These are phyloP conservation scores for Byssothecium circinans DNA, from an alignment of 2,329 filamentous ascomycete species.

Conservation along the genomic window DNA sequence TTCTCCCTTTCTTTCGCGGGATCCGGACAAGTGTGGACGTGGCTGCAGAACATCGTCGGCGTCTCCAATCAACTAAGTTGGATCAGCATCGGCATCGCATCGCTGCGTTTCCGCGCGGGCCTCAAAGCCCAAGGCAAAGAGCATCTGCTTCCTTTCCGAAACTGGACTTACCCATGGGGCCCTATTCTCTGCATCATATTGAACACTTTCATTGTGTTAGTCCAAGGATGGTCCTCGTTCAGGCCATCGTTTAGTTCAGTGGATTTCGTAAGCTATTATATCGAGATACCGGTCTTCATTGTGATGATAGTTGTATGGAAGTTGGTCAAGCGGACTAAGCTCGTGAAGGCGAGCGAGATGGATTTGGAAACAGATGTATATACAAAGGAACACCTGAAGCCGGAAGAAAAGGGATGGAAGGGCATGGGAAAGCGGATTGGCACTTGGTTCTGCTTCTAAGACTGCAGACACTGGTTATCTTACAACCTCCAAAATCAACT, in stretches of 20 bases:
- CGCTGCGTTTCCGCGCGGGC: conserved; percentile 57
- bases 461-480: too few species aligned
- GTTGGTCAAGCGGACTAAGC: conserved; percentile 30
- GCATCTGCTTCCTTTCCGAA: conserved; percentile 55
- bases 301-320: conserved; percentile 34
- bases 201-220: conserved; percentile 33
- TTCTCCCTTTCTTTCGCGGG: conserved; percentile 50
- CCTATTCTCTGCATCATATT: conserved; percentile 39
- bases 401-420: conserved; percentile 24
- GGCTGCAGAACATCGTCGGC: conserved; percentile 71
- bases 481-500: too few species aligned
- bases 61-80: conserved; percentile 57
- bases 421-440: conserved; percentile 24
- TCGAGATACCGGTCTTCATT: conserved; percentile 42
- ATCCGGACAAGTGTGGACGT: conserved; percentile 52
- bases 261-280: conserved; percentile 54
- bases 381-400: conserved; percentile 33
- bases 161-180: conserved; percentile 60
- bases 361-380: conserved; percentile 36
- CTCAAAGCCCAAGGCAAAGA: conserved; percentile 51
- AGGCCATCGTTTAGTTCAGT: conserved; percentile 45
- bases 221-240: conserved; percentile 56
- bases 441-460: conserved; percentile 33
- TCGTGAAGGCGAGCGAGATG: conserved; percentile 29
- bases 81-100: conserved; percentile 59